A percentile compares a stretch with the other conserved stretches of the same genome.
These are phyloP conservation scores for Marasmius fiardii DNA, from an alignment of 1,284 basidiomycete species.

Conservation along the genomic window DNA sequence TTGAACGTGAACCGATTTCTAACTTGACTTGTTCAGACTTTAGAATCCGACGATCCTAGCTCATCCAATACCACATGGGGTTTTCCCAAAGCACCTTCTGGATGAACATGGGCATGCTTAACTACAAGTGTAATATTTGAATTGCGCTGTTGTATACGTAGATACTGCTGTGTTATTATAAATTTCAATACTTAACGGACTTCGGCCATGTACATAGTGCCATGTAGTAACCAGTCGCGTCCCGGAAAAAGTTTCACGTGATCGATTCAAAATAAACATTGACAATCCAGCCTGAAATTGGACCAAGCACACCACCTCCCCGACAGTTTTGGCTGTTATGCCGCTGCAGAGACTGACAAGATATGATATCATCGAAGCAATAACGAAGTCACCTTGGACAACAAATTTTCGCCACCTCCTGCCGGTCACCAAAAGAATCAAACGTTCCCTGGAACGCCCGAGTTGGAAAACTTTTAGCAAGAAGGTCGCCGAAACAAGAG, in stretches of 20 bases:
- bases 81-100: conserved; percentile 4
- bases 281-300: no score
- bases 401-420: conserved; percentile 63
- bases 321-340: conserved; percentile 17
- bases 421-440: conserved; percentile 46
- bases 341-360: conserved; percentile 35
- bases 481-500: conserved; percentile 57
- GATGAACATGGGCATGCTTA: background rate
- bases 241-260: no score
- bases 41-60: conserved; percentile 71
- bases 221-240: no score
- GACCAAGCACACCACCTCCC: background rate
- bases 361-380: conserved; percentile 39
- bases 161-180: background rate
- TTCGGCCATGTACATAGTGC: no score
- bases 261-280: no score
- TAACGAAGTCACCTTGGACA: conserved; percentile 53
- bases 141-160: background rate
- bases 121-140: background rate
- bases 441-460: conserved; percentile 26
- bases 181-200: no score
- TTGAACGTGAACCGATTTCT: conserved; percentile 3
- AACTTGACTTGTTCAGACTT: conserved; percentile 41
- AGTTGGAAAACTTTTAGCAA: conserved; percentile 28
- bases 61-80: conserved; percentile 48